These are phyloP conservation scores for Bryoerythrophyllum caledonicum DNA, from an alignment of 225 moss, liverwort and hornwort genomes.

Conservation along the genomic window DNA sequence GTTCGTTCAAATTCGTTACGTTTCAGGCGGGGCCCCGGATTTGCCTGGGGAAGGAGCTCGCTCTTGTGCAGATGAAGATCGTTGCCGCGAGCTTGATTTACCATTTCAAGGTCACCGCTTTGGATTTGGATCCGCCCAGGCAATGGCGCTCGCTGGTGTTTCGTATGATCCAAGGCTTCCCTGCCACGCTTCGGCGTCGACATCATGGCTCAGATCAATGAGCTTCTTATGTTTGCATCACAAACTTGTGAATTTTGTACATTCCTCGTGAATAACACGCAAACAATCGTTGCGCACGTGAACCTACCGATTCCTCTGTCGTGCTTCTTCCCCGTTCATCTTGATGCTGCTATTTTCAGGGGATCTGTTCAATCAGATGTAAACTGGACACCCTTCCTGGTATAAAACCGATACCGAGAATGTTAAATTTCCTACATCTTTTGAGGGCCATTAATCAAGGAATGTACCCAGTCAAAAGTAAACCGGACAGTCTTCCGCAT, in stretches of 20 bases:
- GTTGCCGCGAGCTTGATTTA: slow-evolving; percentile 21
- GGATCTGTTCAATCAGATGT: neutral
- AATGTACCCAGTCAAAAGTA: no score
- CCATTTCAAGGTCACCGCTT: slow-evolving; percentile 15
- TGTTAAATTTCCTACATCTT: neutral
- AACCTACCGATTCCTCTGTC: neutral
- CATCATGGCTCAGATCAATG: neutral
- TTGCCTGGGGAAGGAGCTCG: slow-evolving; percentile 31
- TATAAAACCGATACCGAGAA: no score
- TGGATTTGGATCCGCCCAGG: neutral
- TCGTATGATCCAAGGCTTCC: slow-evolving; percentile 19
- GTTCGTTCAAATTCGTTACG: slow-evolving; percentile 36
- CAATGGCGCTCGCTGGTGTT: slow-evolving; percentile 5
- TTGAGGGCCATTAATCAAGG: neutral
- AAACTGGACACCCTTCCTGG: neutral
- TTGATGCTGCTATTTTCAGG: neutral
- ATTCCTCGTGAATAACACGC: neutral
- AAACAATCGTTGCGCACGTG: neutral
- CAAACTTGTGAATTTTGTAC: slow-evolving; percentile 5
- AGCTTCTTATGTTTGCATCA: neutral
- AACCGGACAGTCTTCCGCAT: no score
- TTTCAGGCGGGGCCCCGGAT: slow-evolving; percentile 42
- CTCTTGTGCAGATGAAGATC: slow-evolving; percentile 35
- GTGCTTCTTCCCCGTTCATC: neutral
- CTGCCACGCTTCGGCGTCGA: slow-evolving; percentile 15